Percentiles rank a stretch among this genome's conserved stretches.
phyloP scores from a whole-genome alignment of 441 rosid genomes.

The Eutrema salsugineum region DNA sequence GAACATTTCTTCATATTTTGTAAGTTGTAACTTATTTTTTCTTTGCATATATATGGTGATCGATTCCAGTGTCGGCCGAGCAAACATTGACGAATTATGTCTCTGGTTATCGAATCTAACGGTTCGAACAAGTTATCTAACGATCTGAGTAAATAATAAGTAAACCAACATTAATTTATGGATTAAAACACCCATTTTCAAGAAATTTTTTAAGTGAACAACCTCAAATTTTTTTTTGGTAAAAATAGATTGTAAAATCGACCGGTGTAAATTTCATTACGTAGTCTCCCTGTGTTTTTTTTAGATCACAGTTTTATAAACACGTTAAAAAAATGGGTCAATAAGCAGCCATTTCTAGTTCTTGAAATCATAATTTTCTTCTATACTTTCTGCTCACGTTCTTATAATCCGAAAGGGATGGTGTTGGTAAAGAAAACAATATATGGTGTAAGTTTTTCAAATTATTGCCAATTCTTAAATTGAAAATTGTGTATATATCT shows the following conservation, averaged over 20 bases:
- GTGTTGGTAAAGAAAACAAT: neutral
- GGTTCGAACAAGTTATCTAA: too few species aligned
- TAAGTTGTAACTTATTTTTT: neutral
- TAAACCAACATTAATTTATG: too few species aligned
- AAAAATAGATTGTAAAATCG: neutral
- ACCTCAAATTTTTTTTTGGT: neutral
- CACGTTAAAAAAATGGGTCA: neutral
- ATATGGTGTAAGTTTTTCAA: neutral
- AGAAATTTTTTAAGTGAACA: too few species aligned
- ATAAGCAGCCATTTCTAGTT: neutral
- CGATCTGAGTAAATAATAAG: too few species aligned
- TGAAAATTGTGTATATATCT: neutral
- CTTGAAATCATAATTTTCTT: neutral
- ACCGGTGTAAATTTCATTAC: neutral
- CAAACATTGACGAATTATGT: too few species aligned
- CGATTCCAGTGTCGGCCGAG: too few species aligned
- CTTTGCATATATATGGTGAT: neutral
- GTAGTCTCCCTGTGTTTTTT: neutral
- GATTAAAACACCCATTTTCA: too few species aligned
- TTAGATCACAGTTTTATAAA: neutral
- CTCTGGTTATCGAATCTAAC: too few species aligned
- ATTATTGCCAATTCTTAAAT: neutral
- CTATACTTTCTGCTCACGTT: neutral
- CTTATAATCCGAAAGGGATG: neutral
- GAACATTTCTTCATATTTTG: neutral